phyloP scores from a whole-genome alignment of 768 basidiomycete species.

The Pleurotus cornucopiae region DNA sequence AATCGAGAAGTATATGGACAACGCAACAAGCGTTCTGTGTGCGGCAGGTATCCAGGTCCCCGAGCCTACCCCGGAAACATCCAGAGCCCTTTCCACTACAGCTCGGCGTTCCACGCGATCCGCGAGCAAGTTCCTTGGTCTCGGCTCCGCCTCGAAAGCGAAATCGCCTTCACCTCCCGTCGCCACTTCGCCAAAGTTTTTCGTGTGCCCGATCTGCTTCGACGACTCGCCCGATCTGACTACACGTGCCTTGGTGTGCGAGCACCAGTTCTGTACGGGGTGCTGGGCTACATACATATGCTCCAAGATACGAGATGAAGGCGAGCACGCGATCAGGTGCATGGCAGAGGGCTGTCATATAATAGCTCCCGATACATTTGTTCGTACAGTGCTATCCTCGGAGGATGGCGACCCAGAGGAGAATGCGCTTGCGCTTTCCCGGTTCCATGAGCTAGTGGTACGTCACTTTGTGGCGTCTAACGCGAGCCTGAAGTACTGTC shows the following conservation, averaged over 20 bases:
- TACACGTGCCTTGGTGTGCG: conserved; percentile 73
- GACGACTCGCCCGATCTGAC: conserved; percentile 60
- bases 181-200: conserved; percentile 36
- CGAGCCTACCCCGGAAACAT: conserved; percentile 30
- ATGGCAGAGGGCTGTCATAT: conserved; percentile 77
- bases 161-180: conserved; percentile 17
- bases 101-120: conserved; percentile 32
- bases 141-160: conserved; percentile 25
- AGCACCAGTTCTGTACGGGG: conserved; percentile 75
- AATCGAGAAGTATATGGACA: conserved; percentile 97
- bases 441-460: conserved; percentile 85
- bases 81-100: conserved; percentile 18
- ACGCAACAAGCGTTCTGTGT: conserved; percentile 63
- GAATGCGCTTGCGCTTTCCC: conserved; percentile 51
- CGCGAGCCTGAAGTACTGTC: conserved; percentile 86
- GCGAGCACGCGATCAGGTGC: conserved; percentile 68
- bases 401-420: conserved; percentile 25
- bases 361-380: conserved; percentile 60
- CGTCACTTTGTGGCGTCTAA: conserved; percentile 88
- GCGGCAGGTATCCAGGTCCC: conserved; percentile 65
- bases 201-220: conserved; percentile 93
- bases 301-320: conserved; percentile 81
- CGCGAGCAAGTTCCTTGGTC: conserved; percentile 31
- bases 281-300: conserved; percentile 83
- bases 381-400: conserved; percentile 48